Base-by-base conservation (phyloP, 2,329 filamentous ascomycete species). In the Stachybotrys elegans region DNA sequence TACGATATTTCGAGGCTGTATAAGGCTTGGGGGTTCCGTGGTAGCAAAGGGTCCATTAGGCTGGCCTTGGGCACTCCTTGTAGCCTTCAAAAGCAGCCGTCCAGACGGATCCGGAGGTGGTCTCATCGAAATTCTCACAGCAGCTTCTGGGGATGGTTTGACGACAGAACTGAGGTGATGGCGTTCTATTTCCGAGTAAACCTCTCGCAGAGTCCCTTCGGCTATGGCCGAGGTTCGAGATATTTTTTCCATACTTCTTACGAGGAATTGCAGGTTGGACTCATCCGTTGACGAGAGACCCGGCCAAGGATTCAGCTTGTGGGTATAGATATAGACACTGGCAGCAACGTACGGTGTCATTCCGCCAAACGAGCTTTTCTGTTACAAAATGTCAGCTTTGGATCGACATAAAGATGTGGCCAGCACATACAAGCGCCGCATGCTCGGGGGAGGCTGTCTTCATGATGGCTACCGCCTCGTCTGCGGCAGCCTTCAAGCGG, bases 291-390 rank as follows among this genome's bases (percentile, higher is more conserved):
- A 71, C 55, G 74, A 79, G 53, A 75, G 78, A 53, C 69, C 74
- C 51, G 83, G 77, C 9, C 78, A 70, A 1, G 82, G 79, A 38
- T 79, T 71, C 17, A 81, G 81, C 56, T 86, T 88, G 22, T 88
- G 76, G 50, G 88, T 82, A 53, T 93, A 84, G 2, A 93, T 78
- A 51, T 91, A 95, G 0, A 95, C 89, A 1, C 89, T 83, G 4
- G 84, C 83, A 14, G 91, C 86, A 29, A 90, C 86, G 57, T 95
- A 96, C 16, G 96, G 70, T 43, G 88, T 90, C 52, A 96, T 83
- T 0, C 88, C 85, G 45, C 57, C 63, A 12, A 67, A 35, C 6
- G 62, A 61, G 34, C 60, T 65, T 53, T 56, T 65, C 63, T 67
- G 34, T 27, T 41, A 12, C 21, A 14, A 16, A 19, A 22, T 14